Conservation (phyloP, 2,329 filamentous ascomycete genomes). For the Epichloe amarillans region DNA sequence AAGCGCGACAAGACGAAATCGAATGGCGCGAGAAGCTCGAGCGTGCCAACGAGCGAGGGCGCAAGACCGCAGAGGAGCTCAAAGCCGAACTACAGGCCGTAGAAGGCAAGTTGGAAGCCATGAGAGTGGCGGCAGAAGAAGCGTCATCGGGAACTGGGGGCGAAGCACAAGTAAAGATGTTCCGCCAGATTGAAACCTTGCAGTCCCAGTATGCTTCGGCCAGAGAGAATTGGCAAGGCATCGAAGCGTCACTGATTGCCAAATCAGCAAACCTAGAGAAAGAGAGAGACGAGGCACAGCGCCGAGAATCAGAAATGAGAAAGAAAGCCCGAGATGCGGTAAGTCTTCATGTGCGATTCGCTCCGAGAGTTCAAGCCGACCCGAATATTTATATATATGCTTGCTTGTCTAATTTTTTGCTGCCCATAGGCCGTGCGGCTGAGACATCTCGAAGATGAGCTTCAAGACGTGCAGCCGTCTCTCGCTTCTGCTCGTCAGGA, state of each 20-base stretch:
- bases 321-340: conserved; percentile 81
- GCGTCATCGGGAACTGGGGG: conserved; percentile 69
- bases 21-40: conserved; percentile 63
- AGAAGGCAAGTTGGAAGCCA: conserved; percentile 80
- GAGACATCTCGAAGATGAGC: conserved; percentile 65
- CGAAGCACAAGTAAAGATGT: conserved; percentile 75
- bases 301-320: conserved; percentile 74
- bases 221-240: conserved; percentile 94
- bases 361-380: neutral
- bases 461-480: conserved; percentile 55
- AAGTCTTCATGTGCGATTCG: conserved; percentile 21
- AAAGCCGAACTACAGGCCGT: conserved; percentile 64
- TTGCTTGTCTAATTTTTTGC: neutral
- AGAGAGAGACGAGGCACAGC: conserved; percentile 75
- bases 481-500: conserved; percentile 54
- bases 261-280: conserved; percentile 70
- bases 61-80: conserved; percentile 60
- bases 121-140: conserved; percentile 78
- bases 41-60: conserved; percentile 56
- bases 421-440: conserved; percentile 41
- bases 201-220: conserved; percentile 92
- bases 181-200: conserved; percentile 87
- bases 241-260: conserved; percentile 73
- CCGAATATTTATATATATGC: too few relatives aligned
- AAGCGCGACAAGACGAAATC: conserved; percentile 52